Evolutionary conservation across 352 stramenopile genomes (phyloP).

Genomic region (Pythium sp.): DNA sequence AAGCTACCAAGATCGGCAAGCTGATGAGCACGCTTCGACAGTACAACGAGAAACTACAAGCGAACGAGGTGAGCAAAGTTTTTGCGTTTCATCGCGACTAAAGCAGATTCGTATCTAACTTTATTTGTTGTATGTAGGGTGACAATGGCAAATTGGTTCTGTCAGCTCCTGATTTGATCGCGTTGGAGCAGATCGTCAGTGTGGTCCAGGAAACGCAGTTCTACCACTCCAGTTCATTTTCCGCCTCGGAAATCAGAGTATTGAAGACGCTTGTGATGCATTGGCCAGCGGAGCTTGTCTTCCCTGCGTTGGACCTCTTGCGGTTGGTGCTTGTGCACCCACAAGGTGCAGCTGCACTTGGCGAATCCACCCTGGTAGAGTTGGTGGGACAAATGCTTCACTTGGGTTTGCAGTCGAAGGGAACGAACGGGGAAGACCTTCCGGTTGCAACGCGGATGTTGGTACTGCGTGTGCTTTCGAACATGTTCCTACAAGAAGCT

Average conservation of each 20-base stretch:
- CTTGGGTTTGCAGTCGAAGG: slow-evolving; percentile 32
- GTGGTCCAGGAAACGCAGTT: slow-evolving; percentile 81
- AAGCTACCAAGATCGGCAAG: slow-evolving; percentile 91
- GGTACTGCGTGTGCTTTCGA: slow-evolving; percentile 66
- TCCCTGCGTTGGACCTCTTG: slow-evolving; percentile 91
- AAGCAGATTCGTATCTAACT: slow-evolving; percentile 29
- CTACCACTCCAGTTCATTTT: slow-evolving; percentile 92
- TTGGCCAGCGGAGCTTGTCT: slow-evolving; percentile 79
- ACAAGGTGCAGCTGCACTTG: slow-evolving; percentile 51
- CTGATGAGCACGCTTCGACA: slow-evolving; percentile 89
- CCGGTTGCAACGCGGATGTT: slow-evolving; percentile 74
- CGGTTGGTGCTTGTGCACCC: slow-evolving; percentile 89
- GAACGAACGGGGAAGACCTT: slow-evolving; percentile 29
- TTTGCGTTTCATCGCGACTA: slow-evolving; percentile 41
- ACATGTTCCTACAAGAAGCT: slow-evolving; percentile 67
- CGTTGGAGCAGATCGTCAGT: slow-evolving; percentile 53
- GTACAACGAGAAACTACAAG: slow-evolving; percentile 81
- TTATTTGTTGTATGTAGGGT: not conserved
- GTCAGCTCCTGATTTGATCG: slow-evolving; percentile 45
- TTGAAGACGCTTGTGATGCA: slow-evolving; percentile 59
- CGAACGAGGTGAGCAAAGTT: slow-evolving; percentile 28
- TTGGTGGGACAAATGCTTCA: slow-evolving; percentile 36
- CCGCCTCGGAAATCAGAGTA: slow-evolving; percentile 47
- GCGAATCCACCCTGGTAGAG: slow-evolving; percentile 28
- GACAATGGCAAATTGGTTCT: slow-evolving; percentile 25